A percentile compares a stretch with the other conserved stretches of the same genome.
Evolutionary conservation across 345 rosid species (phyloP).

Genomic region (Psidium friedrichsthalianum): DNA sequence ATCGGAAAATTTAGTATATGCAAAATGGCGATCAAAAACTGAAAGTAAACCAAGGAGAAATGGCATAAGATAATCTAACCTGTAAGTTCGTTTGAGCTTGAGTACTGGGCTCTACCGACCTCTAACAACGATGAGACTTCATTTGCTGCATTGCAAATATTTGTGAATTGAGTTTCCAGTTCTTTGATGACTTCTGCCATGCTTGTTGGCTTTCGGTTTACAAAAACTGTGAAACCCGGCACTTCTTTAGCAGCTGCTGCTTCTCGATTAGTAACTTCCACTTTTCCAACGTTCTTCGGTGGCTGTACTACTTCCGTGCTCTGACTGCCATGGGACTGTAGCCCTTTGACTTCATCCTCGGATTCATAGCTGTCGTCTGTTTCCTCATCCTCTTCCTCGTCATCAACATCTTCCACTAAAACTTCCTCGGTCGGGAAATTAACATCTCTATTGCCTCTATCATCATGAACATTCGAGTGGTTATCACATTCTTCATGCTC

Average conservation of each 20-base stretch:
- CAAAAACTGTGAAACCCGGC: slow-evolving; percentile 85
- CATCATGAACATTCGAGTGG: slow-evolving; percentile 16
- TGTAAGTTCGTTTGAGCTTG: slow-evolving; percentile 52
- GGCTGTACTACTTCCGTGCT: slow-evolving; percentile 34
- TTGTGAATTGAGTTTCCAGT: slow-evolving; percentile 68
- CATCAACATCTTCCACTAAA: slow-evolving; percentile 40
- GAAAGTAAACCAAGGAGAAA: background rate
- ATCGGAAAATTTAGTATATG: background rate
- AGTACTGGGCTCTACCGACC: slow-evolving; percentile 60
- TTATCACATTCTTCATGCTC: slow-evolving; percentile 39
- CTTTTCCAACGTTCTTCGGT: slow-evolving; percentile 31
- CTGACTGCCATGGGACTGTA: slow-evolving; percentile 27
- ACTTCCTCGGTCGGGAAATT: slow-evolving; percentile 42
- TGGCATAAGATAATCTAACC: slow-evolving; percentile 26
- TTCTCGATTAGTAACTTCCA: slow-evolving; percentile 47
- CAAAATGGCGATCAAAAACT: background rate
- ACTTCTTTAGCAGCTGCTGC: slow-evolving; percentile 41
- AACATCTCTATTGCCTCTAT: slow-evolving; percentile 14
- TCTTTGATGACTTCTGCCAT: slow-evolving; percentile 93
- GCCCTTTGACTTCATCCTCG: slow-evolving; percentile 30
- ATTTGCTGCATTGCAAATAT: slow-evolving; percentile 54
- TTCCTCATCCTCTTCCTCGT: slow-evolving; percentile 29
- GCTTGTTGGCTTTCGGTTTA: slow-evolving; percentile 81
- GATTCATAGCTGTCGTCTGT: slow-evolving; percentile 34
- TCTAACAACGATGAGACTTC: slow-evolving; percentile 75